Percentiles rank a stretch among this genome's conserved stretches.
Conservation (phyloP, 768 basidiomycete genomes). For the Gelatoporia subvermispora region DNA sequence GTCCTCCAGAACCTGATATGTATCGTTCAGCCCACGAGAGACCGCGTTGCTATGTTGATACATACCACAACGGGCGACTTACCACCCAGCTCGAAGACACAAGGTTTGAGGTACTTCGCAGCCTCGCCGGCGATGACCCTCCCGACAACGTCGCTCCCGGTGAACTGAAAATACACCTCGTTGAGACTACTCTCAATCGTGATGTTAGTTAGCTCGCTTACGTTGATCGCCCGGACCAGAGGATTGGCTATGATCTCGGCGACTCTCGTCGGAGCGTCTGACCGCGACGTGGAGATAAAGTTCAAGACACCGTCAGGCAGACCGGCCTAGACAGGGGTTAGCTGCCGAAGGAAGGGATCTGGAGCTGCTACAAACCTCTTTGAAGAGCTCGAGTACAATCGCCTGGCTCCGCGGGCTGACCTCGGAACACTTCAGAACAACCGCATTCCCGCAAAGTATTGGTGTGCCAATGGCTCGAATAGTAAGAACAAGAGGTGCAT, state of each 20-base stretch:
- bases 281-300: constrained; percentile 42
- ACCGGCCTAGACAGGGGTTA: no score
- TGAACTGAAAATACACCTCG: constrained; percentile 40
- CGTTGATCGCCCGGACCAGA: constrained; percentile 47
- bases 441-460: no score
- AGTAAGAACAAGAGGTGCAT: no score
- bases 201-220: constrained; percentile 12
- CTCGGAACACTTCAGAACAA: no score
- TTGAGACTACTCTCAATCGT: neutral
- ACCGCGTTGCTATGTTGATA: neutral
- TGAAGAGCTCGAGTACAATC: constrained; percentile 41
- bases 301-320: constrained; percentile 58
- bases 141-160: constrained; percentile 51
- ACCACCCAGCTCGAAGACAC: constrained; percentile 55
- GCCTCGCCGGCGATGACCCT: constrained; percentile 49
- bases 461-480: no score
- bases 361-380: no score
- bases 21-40: no score
- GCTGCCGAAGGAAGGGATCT: no score
- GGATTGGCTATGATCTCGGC: constrained; percentile 54
- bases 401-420: constrained; percentile 42
- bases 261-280: constrained; percentile 38
- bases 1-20: constrained; percentile 43
- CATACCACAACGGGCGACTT: constrained; percentile 48
- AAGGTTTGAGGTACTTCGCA: constrained; percentile 50